These are phyloP conservation scores for Alternaria sp. DNA, from an alignment of 2,329 filamentous ascomycete genomes.

Conservation along the genomic window DNA sequence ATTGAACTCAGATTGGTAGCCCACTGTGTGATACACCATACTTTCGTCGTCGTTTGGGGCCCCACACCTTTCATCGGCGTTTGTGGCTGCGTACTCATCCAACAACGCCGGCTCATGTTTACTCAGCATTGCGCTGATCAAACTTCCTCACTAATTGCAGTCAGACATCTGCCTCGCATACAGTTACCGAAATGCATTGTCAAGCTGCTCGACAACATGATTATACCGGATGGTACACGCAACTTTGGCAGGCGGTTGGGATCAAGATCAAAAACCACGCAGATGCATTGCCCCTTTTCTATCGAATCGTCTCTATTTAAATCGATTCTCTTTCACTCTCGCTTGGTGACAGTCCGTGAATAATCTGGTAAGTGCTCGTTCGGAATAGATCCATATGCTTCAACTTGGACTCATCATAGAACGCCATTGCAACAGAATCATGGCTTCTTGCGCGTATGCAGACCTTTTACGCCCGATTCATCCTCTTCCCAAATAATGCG, in stretches of 20 bases:
- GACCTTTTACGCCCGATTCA: not conserved
- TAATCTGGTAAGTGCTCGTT: not conserved
- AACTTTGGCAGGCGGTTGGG: not conserved
- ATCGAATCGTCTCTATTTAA: no score
- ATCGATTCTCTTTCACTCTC: not conserved
- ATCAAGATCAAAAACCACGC: not conserved
- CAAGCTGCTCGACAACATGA: not conserved
- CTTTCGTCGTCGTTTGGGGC: not conserved
- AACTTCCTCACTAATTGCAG: not conserved
- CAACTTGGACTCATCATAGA: not conserved
- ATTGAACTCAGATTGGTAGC: not conserved
- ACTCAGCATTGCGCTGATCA: not conserved
- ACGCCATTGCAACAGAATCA: not conserved
- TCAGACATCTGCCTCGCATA: no score
- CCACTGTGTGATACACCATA: not conserved
- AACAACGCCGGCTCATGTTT: not conserved
- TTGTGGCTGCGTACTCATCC: not conserved
- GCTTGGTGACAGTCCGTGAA: not conserved
- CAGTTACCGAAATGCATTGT: not conserved
- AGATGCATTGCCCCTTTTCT: not conserved
- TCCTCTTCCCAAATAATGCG: not conserved
- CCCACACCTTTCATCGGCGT: not conserved
- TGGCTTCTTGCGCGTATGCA: not conserved
- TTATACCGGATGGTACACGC: not conserved
- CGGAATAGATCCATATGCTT: not conserved